Evolutionary conservation across 2,329 filamentous ascomycete species (phyloP).

Genomic region (Clonostachys byssicola): DNA sequence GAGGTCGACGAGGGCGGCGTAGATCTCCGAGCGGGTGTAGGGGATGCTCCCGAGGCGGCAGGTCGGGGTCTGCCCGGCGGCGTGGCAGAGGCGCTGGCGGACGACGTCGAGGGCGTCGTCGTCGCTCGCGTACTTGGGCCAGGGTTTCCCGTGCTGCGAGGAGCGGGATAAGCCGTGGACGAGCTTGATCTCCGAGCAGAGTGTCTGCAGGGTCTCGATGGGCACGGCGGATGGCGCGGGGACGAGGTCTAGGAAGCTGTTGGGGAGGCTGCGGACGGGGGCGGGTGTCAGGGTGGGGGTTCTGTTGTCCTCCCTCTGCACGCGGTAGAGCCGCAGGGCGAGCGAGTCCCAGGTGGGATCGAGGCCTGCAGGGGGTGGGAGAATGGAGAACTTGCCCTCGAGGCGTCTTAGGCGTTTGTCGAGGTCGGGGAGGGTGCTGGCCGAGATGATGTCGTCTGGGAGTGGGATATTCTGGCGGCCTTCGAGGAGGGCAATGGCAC

Average conservation of each 20-base stretch:
- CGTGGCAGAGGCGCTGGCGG: background rate
- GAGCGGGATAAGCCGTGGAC: no score
- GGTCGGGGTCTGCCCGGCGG: background rate
- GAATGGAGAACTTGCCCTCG: background rate
- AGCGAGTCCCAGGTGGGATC: background rate
- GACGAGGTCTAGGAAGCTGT: background rate
- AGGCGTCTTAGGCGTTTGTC: background rate
- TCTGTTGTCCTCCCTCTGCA: background rate
- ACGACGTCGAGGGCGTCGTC: background rate
- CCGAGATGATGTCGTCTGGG: background rate
- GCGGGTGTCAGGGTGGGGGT: background rate
- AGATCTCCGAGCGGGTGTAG: background rate
- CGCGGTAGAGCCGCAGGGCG: background rate
- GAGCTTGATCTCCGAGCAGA: no score
- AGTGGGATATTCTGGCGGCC: background rate
- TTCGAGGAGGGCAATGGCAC: background rate
- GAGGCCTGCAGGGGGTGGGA: background rate
- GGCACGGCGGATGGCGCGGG: background rate
- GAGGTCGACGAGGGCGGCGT: background rate
- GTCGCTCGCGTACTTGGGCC: background rate
- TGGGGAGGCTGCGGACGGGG: background rate
- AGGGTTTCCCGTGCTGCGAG: no score
- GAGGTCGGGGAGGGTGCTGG: background rate
- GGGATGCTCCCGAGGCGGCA: background rate
- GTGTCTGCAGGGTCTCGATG: background rate